These are phyloP conservation scores for Thalassia testudinum DNA, from an alignment of 116 monocot species.

Conservation along the genomic window DNA sequence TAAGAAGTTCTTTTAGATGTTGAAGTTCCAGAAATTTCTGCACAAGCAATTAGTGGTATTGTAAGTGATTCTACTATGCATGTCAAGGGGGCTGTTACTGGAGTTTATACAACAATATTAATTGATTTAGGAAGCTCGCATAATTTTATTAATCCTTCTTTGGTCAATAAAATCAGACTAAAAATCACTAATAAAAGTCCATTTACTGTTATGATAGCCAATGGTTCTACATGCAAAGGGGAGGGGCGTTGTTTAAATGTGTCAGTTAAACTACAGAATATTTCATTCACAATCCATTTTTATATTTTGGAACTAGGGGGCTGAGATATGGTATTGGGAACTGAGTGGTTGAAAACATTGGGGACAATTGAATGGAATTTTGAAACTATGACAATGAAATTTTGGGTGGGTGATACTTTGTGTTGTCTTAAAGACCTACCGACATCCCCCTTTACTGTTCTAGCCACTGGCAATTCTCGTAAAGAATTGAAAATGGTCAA, in stretches of 20 bases:
- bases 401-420: no score
- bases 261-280: no score
- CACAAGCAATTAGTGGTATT: not conserved
- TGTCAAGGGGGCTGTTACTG: not conserved
- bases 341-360: no score
- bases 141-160: not conserved
- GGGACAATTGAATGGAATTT: not conserved
- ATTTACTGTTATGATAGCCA: not conserved
- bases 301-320: not conserved
- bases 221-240: not conserved
- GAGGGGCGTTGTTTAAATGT: not conserved
- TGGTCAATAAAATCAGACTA: not conserved
- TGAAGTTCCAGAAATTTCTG: conserved; percentile 1
- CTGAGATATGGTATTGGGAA: not conserved
- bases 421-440: no score
- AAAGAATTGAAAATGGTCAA: no score
- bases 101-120: not conserved
- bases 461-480: not conserved
- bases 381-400: not conserved
- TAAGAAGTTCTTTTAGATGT: no score
- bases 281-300: not conserved
- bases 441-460: no score
- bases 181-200: not conserved
- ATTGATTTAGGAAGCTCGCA: not conserved
- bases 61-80: no score